A percentile compares a stretch with the other conserved stretches of the same genome.
Conservation (phyloP, 108 stramenopile species). For the Discostella pseudostelligera region DNA sequence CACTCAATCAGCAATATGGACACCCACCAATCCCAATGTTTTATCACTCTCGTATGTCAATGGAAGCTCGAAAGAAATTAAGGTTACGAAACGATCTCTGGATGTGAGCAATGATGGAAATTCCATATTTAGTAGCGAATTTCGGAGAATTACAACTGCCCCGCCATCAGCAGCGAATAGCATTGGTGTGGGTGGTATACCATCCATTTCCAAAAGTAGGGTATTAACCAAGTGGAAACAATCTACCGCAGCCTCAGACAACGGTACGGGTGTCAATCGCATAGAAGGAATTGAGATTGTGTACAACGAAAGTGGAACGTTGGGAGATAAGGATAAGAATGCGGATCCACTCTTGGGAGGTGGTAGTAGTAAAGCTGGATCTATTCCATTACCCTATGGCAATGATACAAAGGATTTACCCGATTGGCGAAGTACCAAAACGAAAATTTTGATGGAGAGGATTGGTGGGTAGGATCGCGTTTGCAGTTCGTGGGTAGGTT, state of each 20-base stretch:
- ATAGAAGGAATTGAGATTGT: constrained; percentile 76
- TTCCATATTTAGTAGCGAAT: constrained; percentile 64
- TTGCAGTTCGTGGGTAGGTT: background rate
- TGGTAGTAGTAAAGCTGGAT: background rate
- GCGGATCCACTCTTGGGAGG: constrained; percentile 41
- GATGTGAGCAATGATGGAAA: constrained; percentile 46
- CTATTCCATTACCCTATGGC: constrained; percentile 27
- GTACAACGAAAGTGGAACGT: constrained; percentile 54
- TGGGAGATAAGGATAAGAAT: constrained; percentile 27
- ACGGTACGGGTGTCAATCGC: constrained; percentile 23
- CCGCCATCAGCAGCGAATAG: background rate
- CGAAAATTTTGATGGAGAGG: constrained; percentile 42
- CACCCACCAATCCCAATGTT: constrained; percentile 70
- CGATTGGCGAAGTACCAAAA: constrained; percentile 46
- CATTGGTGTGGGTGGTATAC: constrained; percentile 52
- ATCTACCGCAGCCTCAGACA: background rate
- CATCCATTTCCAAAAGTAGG: constrained; percentile 60
- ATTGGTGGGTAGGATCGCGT: constrained; percentile 1
- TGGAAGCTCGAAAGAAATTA: constrained; percentile 72
- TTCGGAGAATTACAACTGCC: constrained; percentile 61
- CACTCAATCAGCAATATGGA: constrained; percentile 59
- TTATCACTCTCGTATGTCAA: constrained; percentile 44
- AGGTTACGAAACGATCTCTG: constrained; percentile 76
- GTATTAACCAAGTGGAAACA: constrained; percentile 77
- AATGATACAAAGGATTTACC: constrained; percentile 34